Base-by-base conservation (phyloP, 1,284 basidiomycete species). In the Lignosus rhinocerotis region DNA sequence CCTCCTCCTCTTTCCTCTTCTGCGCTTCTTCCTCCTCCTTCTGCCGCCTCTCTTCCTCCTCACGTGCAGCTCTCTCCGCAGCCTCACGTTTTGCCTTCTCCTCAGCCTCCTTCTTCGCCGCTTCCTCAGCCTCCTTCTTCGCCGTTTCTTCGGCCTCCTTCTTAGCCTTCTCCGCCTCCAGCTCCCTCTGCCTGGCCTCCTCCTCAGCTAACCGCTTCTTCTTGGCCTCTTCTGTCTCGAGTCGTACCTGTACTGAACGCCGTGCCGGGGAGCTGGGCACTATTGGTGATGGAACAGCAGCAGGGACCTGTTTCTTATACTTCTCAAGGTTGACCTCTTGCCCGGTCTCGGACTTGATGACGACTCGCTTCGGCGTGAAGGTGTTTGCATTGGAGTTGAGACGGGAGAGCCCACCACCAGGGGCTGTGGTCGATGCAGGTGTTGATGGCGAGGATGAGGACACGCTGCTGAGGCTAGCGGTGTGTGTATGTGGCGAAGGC, bases 371-470 rank as follows among this genome's bases (percentile, higher is more conserved):
- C 70, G 89, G 88, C 14, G 89, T 82, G 68, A 91, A 91, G 1
- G 86, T 68, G 58, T 72, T 80, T 0, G 88, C 88, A 65, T 78
- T 79, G 8, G 81, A 80, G 67, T 85, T 89, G 54, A 90, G 76
- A 10, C 80, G 76, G 51, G 71, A 64, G 16, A 65, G 55, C 0
- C 70, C 76, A 47, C 67, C 69, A 11, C 73, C 68, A 9, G 79
- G 73, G 31, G 72, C 73, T n/a, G 75, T 72, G 7, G 79, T 64
- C 0, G 82, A 74, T 1, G 84, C 80, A 2, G 87, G 86, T 2
- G 88, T 88, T 5, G 86, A 78, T n/a, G 88, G 87, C 2, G 62
- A 57, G 0, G 88, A 85, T 0, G 88, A 86, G 2, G 85, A 79
- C 6, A 88, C 67, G 42, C 74, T 74, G 54, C 73, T 75, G 14